Conservation (phyloP, 345 rosid species). For the Jatropha curcas region DNA sequence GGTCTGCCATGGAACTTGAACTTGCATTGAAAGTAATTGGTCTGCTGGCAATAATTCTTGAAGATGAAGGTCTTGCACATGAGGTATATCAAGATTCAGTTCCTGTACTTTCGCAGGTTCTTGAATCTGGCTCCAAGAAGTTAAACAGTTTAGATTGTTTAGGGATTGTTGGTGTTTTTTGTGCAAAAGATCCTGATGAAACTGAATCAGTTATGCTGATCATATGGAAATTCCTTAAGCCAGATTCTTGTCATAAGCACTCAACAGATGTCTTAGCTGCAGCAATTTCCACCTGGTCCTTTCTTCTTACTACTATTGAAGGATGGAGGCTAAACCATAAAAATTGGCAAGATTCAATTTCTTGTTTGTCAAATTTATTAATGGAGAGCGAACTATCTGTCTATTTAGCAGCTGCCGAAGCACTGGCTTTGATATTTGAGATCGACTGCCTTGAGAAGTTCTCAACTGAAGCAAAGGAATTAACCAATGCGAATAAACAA, state of each 20-base stretch:
- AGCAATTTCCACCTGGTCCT: conserved; percentile 18
- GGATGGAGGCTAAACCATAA: not conserved
- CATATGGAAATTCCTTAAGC: not conserved
- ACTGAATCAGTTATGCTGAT: not conserved
- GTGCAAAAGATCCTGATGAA: not conserved
- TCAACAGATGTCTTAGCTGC: not conserved
- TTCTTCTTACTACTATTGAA: conserved; percentile 13
- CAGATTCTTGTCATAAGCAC: not conserved
- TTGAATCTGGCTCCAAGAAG: not conserved
- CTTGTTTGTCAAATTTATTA: not conserved
- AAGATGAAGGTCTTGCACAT: conserved; percentile 4
- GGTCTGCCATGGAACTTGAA: not conserved
- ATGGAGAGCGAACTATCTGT: not conserved
- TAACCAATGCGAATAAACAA: too few relatives aligned
- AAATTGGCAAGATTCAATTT: not conserved
- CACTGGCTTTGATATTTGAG: conserved; percentile 10
- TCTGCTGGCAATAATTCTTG: conserved; percentile 2
- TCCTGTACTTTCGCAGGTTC: not conserved
- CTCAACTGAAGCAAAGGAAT: not conserved
- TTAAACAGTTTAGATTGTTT: not conserved
- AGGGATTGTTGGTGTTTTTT: not conserved
- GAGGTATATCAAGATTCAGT: conserved; percentile 8
- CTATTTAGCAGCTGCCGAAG: conserved; percentile 6
- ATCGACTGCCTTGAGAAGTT: not conserved
- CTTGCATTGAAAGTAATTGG: not conserved